A percentile compares a stretch with the other conserved stretches of the same genome.
These are phyloP conservation scores for Epichloe sp. DNA, from an alignment of 2,329 filamentous ascomycete species.

Conservation along the genomic window DNA sequence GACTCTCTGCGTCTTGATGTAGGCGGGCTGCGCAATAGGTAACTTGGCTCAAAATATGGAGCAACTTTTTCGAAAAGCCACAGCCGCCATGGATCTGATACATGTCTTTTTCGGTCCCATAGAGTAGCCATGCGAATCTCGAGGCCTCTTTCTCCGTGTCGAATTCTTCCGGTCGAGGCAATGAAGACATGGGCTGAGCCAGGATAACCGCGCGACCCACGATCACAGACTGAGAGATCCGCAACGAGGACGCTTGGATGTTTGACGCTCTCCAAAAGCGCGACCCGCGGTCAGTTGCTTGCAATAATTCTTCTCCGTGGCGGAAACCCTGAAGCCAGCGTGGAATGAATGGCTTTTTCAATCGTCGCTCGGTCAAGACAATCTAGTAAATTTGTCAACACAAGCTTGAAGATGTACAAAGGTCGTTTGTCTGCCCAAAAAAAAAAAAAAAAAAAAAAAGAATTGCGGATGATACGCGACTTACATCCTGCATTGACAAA, in stretches of 20 bases:
- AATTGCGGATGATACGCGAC: slow-evolving; percentile 5
- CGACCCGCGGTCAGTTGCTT: slow-evolving; percentile 21
- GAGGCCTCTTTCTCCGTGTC: slow-evolving; percentile 16
- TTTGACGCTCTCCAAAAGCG: slow-evolving; percentile 23
- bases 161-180: slow-evolving; percentile 16
- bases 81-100: slow-evolving; percentile 28
- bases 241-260: slow-evolving; percentile 21
- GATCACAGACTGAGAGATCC: slow-evolving; percentile 26
- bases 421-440: neutral
- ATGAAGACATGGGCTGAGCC: slow-evolving; percentile 24
- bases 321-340: slow-evolving; percentile 26
- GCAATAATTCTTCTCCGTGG: slow-evolving; percentile 21
- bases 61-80: slow-evolving; percentile 26
- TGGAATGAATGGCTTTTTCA: slow-evolving; percentile 18
- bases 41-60: slow-evolving; percentile 24
- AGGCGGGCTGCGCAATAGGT: slow-evolving; percentile 23
- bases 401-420: neutral
- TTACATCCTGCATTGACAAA: slow-evolving; percentile 27
- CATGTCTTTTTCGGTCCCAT: slow-evolving; percentile 21
- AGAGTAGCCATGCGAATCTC: slow-evolving; percentile 26
- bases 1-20: slow-evolving; percentile 19
- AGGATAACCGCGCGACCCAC: slow-evolving; percentile 26
- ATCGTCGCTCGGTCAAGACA: slow-evolving; percentile 24
- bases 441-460: no score
- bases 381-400: slow-evolving; percentile 13